Evolutionary conservation across 2,329 filamentous ascomycete species (phyloP), one percentile per base, ranked within the genome.

Genomic region (Apiospora hydei): DNA sequence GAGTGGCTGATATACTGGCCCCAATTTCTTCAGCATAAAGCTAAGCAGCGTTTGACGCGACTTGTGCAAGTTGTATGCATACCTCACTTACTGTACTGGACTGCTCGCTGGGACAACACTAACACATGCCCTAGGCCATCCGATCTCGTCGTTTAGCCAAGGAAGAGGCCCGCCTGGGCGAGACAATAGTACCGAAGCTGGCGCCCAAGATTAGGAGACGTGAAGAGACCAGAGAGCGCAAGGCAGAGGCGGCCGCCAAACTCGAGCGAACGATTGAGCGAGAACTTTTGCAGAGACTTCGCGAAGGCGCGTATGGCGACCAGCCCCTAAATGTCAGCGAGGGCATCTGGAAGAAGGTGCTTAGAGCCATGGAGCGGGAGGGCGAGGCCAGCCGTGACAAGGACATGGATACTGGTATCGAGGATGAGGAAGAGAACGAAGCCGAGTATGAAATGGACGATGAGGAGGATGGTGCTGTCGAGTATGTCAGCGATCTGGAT

Each of bases 251-350:
- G 26, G 94, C 94, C 10, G 96, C 96, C 30, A 98, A 98, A 89
- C 91, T 99, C 73, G 96, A 99, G 87, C 88, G 94, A 76, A 95
- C 95, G 10, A 98, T 99, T 82, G 96, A 99, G 88, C 88, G 96
- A 71, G 96, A 98, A 84, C 87, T 99, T 76, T 93, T 99, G 77
- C 94, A 98, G 84, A 88, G 96, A 77, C 85, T 99, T 82, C 89
- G 95, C 76, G 95, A 94, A 80, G 96, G 96, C 66, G 95, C 95
- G 3, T 98, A 99, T 83, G 96, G 96, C 71, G 95, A 98, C 78
- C 91, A 94, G 81, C 96, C 96, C 57, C 87, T 99, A 76, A 99
- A 99, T 81, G 95, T 98, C 69, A 96, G 97, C 82, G 95, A 98
- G 82, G 88, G 90, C 18, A 94, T 99, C 74, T 99, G 96, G 96